A percentile compares a stretch with the other conserved stretches of the same genome.
Conservation (phyloP, 805 yeast species). For the Cyberlindnera misumaiensis region DNA sequence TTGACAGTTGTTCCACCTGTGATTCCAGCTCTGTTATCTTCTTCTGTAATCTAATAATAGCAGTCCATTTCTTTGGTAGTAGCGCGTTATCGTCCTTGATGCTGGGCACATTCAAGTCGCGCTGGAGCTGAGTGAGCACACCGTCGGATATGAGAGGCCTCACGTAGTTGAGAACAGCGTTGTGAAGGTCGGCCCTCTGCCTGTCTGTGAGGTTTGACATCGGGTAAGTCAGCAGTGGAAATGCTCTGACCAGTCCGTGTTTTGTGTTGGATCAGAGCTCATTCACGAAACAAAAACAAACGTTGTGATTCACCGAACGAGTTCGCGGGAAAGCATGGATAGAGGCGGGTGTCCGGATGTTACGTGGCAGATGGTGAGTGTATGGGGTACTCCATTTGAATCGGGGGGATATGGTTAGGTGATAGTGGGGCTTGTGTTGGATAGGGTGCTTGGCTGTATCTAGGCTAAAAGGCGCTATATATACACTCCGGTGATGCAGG, state of each 20-base stretch:
- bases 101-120: conserved; percentile 16
- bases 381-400: no score
- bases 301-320: background rate
- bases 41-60: conserved; percentile 74
- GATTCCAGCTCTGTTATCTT: conserved; percentile 64
- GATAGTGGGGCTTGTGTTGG: no score
- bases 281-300: background rate
- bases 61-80: conserved; percentile 80
- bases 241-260: background rate
- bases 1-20: conserved; percentile 42
- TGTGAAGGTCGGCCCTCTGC: conserved; percentile 41
- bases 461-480: no score
- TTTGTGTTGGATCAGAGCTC: background rate
- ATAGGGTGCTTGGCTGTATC: no score
- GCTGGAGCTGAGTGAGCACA: conserved; percentile 12
- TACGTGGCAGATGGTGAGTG: no score
- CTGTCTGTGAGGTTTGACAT: conserved; percentile 32
- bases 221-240: background rate
- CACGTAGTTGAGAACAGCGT: conserved; percentile 43
- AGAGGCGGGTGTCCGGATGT: conserved; percentile 1
- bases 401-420: no score
- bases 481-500: no score
- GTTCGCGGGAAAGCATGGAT: background rate
- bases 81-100: conserved; percentile 24
- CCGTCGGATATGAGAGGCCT: conserved; percentile 23